These are phyloP conservation scores for Puccinia polysora DNA, from an alignment of 1,284 basidiomycete genomes.

Conservation along the genomic window DNA sequence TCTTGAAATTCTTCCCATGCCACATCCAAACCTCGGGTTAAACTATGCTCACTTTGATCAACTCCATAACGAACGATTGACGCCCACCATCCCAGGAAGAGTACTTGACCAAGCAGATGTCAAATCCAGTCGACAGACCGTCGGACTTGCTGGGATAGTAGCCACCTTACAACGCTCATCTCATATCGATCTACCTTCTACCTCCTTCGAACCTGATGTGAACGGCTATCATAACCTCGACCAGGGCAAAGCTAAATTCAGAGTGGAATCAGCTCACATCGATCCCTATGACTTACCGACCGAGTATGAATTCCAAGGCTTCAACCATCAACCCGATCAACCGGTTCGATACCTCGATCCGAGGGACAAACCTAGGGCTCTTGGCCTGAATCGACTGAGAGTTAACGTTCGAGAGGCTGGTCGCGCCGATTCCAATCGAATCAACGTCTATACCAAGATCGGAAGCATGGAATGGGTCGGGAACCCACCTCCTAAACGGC, in stretches of 20 bases:
- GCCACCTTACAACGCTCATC: too few relatives aligned
- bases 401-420: constrained; percentile 3
- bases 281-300: constrained; percentile 19
- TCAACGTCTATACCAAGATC: background rate
- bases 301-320: constrained; percentile 3
- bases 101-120: constrained; percentile 16
- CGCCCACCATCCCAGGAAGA: constrained; percentile 10
- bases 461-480: constrained; percentile 12
- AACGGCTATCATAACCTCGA: constrained; percentile 21
- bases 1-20: background rate
- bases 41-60: constrained; percentile 17
- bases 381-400: background rate
- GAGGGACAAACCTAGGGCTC: constrained; percentile 1
- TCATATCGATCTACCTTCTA: too few relatives aligned
- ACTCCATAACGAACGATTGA: too few relatives aligned
- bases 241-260: constrained; percentile 22
- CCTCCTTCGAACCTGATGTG: constrained; percentile 19
- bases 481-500: background rate
- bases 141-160: too few relatives aligned
- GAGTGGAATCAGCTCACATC: constrained; percentile 14
- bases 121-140: constrained; percentile 6
- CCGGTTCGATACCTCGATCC: constrained; percentile 16
- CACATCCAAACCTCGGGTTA: constrained; percentile 21
- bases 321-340: constrained; percentile 1
- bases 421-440: background rate